Evolutionary conservation across 176 grass and related monocot genomes (phyloP).

Genomic region (Rhynchospora breviuscula): DNA sequence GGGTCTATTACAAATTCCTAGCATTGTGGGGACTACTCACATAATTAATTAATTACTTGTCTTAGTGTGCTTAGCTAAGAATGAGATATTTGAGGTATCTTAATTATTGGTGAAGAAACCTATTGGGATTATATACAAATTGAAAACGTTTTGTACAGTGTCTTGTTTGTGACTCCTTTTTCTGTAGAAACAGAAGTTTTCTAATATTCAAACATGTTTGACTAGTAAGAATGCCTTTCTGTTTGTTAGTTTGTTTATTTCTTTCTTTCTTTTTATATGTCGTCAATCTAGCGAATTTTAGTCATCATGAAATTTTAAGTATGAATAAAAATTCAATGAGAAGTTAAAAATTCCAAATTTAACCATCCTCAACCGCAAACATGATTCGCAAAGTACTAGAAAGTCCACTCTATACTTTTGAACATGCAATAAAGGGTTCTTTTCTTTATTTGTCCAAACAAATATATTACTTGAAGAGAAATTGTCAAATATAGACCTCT

Average conservation of each 20-base stretch:
- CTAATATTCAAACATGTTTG: not conserved
- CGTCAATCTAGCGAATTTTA: not conserved
- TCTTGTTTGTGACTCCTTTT: not conserved
- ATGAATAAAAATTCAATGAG: not conserved
- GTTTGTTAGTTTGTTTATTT: not conserved
- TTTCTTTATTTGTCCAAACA: conserved; percentile 5
- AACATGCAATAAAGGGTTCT: not conserved
- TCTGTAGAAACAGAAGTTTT: not conserved
- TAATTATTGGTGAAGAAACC: not conserved
- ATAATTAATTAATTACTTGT: not conserved
- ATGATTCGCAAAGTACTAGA: not conserved
- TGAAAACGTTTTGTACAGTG: not conserved
- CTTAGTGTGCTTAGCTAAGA: not conserved
- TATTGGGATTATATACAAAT: not conserved
- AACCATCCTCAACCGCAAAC: not conserved
- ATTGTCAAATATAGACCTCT: conserved; percentile 16
- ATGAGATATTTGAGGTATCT: not conserved
- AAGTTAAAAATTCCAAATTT: not conserved
- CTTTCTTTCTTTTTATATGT: not conserved
- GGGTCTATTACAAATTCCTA: not conserved
- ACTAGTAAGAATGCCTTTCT: not conserved
- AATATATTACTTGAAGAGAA: not conserved
- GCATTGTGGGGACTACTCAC: not conserved
- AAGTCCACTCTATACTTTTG: not conserved
- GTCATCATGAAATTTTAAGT: not conserved